These are phyloP conservation scores for Dactylis glomerata DNA, from an alignment of 176 grass and related monocot species.

Conservation along the genomic window DNA sequence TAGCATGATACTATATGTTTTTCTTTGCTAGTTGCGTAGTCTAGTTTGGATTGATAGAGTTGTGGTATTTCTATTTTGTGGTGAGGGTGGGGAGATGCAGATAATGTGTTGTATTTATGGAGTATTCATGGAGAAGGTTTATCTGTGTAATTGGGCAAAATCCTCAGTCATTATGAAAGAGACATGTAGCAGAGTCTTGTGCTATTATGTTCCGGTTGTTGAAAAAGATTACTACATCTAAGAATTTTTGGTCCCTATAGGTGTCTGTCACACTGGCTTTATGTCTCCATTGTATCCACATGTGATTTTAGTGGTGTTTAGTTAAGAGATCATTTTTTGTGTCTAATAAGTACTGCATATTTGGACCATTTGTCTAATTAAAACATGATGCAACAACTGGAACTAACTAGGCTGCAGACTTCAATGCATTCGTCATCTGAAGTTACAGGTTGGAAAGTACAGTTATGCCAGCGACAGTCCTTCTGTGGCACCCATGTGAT, in stretches of 20 bases:
- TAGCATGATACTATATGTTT: background rate
- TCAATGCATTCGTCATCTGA: background rate
- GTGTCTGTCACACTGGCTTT: background rate
- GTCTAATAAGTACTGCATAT: background rate
- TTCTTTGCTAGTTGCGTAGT: background rate
- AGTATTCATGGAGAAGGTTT: background rate
- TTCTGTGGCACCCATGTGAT: background rate
- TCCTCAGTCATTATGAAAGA: conserved; percentile 1
- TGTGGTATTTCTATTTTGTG: background rate
- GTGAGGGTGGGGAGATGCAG: background rate
- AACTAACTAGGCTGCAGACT: background rate
- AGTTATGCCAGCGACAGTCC: background rate
- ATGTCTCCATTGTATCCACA: background rate
- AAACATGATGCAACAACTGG: background rate
- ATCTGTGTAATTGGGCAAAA: background rate
- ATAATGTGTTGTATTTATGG: background rate
- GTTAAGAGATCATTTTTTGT: background rate
- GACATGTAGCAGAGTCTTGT: background rate
- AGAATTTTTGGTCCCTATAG: background rate
- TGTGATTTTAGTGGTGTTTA: background rate
- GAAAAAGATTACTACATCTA: background rate
- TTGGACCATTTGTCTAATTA: background rate
- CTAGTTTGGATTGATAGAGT: background rate
- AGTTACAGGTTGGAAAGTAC: background rate
- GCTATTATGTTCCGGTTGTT: background rate